Percentiles rank a stretch among this genome's conserved stretches.
Conservation (phyloP, 768 basidiomycete genomes). For the Boletus sp. region DNA sequence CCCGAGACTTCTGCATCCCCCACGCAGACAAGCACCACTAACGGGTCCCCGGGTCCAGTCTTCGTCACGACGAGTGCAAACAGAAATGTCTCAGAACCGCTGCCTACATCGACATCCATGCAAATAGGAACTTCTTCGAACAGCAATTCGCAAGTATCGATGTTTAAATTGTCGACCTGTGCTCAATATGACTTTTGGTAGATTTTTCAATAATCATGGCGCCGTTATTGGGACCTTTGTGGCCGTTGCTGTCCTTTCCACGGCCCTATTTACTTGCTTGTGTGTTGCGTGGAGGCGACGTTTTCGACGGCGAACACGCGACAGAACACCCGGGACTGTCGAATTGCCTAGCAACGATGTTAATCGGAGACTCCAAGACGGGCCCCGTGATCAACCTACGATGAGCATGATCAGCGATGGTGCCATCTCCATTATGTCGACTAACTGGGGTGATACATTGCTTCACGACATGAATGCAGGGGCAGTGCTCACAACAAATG, state of each 20-base stretch:
- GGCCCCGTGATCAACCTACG: slow-evolving; percentile 38
- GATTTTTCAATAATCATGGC: slow-evolving; percentile 64
- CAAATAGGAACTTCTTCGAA: slow-evolving; percentile 29
- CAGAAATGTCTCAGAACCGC: slow-evolving; percentile 38
- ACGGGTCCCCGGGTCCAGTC: slow-evolving; percentile 31
- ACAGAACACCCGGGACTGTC: slow-evolving; percentile 37
- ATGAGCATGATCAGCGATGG: slow-evolving; percentile 13
- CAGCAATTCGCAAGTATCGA: slow-evolving; percentile 26
- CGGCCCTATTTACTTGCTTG: slow-evolving; percentile 44
- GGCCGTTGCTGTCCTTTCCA: slow-evolving; percentile 55
- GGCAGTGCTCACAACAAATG: neutral
- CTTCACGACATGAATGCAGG: neutral
- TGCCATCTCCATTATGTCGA: slow-evolving; percentile 4
- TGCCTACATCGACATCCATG: slow-evolving; percentile 48
- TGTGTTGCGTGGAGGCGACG: slow-evolving; percentile 35
- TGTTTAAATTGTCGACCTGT: neutral
- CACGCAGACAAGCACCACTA: slow-evolving; percentile 40
- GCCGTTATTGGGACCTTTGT: slow-evolving; percentile 75
- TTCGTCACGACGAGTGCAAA: slow-evolving; percentile 37
- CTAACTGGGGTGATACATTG: neutral
- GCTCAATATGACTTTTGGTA: slow-evolving; percentile 22
- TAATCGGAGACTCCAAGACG: slow-evolving; percentile 1
- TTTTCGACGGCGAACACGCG: slow-evolving; percentile 23
- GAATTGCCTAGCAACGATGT: slow-evolving; percentile 30
- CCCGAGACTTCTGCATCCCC: neutral